Evolutionary conservation across 805 yeast species (phyloP), one percentile per base, ranked within the genome.

Genomic region (Priceomyces carsonii): DNA sequence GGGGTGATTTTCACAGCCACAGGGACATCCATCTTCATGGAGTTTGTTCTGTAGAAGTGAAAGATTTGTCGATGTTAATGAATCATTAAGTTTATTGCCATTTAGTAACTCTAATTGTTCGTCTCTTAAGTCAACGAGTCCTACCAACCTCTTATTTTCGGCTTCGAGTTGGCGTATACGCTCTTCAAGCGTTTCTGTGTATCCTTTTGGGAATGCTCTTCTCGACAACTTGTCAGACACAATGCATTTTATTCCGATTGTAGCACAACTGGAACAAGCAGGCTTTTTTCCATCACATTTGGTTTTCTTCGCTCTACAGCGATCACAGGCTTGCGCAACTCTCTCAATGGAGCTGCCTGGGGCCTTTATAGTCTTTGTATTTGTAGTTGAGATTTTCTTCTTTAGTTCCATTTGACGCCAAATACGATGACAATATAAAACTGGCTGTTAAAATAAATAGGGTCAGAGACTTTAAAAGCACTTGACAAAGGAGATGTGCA

Each of bases 271-370:
- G 0, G 91, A 76, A 56, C 97, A 89, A 7, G 53, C 46, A 3
- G 84, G 84, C 39, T 78, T 73, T 38, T 75, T 73, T 1, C 93
- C 93, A 47, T 85, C 91, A 63, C 95, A 85, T 39, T 80, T 75
- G 8, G 83, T 80, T 58, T 85, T 85, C 52, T 85, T 85, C 32
- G 85, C 77, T 33, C 96, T 66, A 53, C 96, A 89, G 33, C 97
- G 63, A 55, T 88, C 96, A 59, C 96, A 88, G 0, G 95, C 95
- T 54, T 88, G 96, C 0, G 95, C 90, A 2, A 85, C 85, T 38
- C 96, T 63, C 39, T 79, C 82, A 0, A 75, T 68, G 18, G 74
- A 69, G 9, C 79, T 65, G 2, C 91, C 90, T 2, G 86, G 86
- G 2, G 86, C 75, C 43, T 75, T 74, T 38, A 85, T 86, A n/a